These are phyloP conservation scores for Aspergillus versicolor DNA, from an alignment of 2,329 filamentous ascomycete genomes.

Conservation along the genomic window DNA sequence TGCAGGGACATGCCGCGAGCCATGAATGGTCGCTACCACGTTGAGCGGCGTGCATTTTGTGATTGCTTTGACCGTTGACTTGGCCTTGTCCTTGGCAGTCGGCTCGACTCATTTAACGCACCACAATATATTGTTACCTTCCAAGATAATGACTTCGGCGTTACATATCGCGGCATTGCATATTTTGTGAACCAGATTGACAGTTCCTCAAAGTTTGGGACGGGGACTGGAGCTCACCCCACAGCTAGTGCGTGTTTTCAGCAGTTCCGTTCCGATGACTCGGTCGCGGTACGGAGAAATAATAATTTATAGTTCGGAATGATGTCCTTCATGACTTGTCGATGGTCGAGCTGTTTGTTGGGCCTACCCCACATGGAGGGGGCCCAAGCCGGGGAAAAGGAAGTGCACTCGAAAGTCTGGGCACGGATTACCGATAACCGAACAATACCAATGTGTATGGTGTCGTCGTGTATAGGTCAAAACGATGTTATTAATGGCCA, in stretches of 20 bases:
- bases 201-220: neutral
- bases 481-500: neutral
- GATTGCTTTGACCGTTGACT: too few species aligned
- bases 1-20: neutral
- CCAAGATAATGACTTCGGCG: too few species aligned
- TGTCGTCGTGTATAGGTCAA: too few species aligned
- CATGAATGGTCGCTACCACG: neutral
- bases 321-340: too few species aligned
- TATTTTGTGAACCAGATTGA: neutral
- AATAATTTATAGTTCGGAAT: neutral
- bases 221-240: neutral
- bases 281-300: neutral
- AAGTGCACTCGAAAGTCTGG: neutral
- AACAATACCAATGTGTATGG: neutral
- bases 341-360: too few species aligned
- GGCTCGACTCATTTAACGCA: neutral
- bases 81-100: neutral
- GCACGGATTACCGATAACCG: conserved; percentile 1
- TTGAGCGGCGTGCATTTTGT: neutral
- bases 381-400: conserved; percentile 8
- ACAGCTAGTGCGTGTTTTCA: neutral
- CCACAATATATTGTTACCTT: too few species aligned
- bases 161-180: too few species aligned
- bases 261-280: neutral
- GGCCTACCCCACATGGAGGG: conserved; percentile 2